Evolutionary conservation across 345 rosid genomes (phyloP), one percentile per base, ranked within the genome.

Genomic region (Microthlaspi erraticum): DNA sequence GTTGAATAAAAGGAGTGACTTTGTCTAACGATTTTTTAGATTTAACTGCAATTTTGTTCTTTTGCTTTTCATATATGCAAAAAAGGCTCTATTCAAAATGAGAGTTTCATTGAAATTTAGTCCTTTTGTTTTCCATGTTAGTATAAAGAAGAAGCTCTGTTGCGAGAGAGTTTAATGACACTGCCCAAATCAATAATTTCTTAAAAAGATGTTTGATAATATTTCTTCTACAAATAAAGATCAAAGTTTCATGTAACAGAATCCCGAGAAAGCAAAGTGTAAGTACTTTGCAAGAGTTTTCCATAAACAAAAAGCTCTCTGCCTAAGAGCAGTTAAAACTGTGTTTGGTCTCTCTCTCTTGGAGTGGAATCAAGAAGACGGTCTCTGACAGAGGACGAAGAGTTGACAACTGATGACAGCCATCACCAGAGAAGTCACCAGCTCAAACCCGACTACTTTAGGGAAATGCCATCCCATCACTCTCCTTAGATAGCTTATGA

Each of bases 321-420:
- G 49, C 49, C 48, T 57, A 31, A 59, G 33, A 60, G 63, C 68
- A 67, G 50, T 60, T 52, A 7, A 23, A 23, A 34, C 23, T 66
- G 53, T 46, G 66, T 42, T 31, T 37, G 82, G 69, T 68, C 74
- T 68, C 13, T 23, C 13, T 23, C 26, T 5, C 26, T 3, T 44
- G 11, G 65, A 18, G 69, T 53, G 70, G 45, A 63, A 56, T 84
- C 84, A 90, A 13, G 79, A 66, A 34, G 92, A 93, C 44, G 93
- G 92, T 79, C 88, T 86, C 81, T 91, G 97, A 66, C 97, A 91
- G 18, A 91, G 88, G 50, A 89, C 54, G 73, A 91, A 91, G 54
- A 93, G 90, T 78, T 93, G 97, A 87, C 94, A 91, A 61, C 97
- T 93, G 70, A 89, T 77, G 67, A 93, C 86, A 50, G 97, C 97